Conservation (phyloP, 805 yeast species). For the Teunomyces kruisii region DNA sequence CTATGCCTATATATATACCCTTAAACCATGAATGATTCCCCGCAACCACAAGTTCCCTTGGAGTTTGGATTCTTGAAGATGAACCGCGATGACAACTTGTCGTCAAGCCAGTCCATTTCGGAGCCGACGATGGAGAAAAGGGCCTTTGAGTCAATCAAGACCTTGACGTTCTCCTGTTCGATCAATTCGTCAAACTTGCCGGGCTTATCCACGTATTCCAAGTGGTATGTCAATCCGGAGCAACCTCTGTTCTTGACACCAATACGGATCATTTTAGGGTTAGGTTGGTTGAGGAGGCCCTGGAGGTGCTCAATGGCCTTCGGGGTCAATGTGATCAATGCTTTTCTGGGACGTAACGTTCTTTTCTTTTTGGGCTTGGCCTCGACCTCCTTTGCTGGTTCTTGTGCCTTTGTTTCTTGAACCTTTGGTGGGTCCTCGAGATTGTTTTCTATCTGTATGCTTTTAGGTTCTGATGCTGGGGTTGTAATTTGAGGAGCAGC, state of each 20-base stretch:
- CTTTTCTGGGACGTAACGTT: constrained; percentile 81
- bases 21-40: constrained; percentile 96
- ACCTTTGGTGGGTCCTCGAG: constrained; percentile 2
- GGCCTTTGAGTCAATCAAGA: constrained; percentile 93
- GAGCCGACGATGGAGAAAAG: constrained; percentile 93
- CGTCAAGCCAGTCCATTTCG: constrained; percentile 98
- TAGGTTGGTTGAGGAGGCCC: constrained; percentile 70
- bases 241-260: constrained; percentile 97
- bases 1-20: not conserved
- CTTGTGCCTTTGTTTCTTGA: constrained; percentile 9
- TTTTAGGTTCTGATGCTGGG: constrained; percentile 4
- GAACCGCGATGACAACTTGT: constrained; percentile 82
- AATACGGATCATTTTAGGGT: constrained; percentile 84
- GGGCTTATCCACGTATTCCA: constrained; percentile 85
- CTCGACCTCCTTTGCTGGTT: constrained; percentile 4
- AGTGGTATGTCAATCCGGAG: constrained; percentile 88
- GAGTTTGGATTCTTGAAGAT: constrained; percentile 95
- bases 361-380: constrained; percentile 46
- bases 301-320: constrained; percentile 73
- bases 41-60: constrained; percentile 98
- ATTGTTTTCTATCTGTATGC: not conserved
- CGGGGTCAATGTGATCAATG: constrained; percentile 78
- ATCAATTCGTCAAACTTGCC: constrained; percentile 96
- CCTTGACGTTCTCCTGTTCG: constrained; percentile 90
- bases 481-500: constrained; percentile 5